Evolutionary conservation across 2,329 filamentous ascomycete species (phyloP), one percentile per base, ranked within the genome.

Genomic region (Calonectria montana): DNA sequence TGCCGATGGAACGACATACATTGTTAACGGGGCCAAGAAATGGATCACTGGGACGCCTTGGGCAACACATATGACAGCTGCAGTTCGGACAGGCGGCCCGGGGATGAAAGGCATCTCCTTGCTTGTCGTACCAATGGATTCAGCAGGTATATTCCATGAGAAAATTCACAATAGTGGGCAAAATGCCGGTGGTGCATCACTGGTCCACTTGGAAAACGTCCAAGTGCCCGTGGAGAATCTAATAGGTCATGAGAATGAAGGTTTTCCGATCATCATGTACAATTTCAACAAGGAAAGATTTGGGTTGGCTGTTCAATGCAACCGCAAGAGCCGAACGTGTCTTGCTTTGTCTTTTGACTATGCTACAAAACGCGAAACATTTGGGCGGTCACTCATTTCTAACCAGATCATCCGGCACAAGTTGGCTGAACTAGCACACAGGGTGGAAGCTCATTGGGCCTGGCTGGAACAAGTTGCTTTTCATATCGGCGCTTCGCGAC

Each of bases 21-120:
- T 53, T 12, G 61, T 64, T 2, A 50, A 48, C 4, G 61, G 61
- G 4, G 18, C 43, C 27, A 64, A 64, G 84, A 92, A 92, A 79
- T 92, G 90, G 90, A 92, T 93, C 72, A 92, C 91, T 0, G 90
- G 90, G 55, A 89, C 85, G 18, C 86, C 89, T 1, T 90, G 86
- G 84, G 88, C 91, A 18, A 87, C 90, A 57, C 90, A 90, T 78
- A 88, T 89, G 79, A 91, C 90, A 0, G 89, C 91, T 13, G 91
- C 91, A 2, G 90, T 91, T 3, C 85, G 90, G 10, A 92, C 90
- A 1, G 89, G 89, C 4, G 88, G 86, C 0, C 80, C 86, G 1
- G 90, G 90, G 7, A 84, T 84, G 55, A 74, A 76, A 2, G 90
- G 90, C 3, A 85, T 92, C 27, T 90, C 88, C 1, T 83, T 91